phyloP scores from a whole-genome alignment of 345 rosid genomes.

The Turritis glabra region DNA sequence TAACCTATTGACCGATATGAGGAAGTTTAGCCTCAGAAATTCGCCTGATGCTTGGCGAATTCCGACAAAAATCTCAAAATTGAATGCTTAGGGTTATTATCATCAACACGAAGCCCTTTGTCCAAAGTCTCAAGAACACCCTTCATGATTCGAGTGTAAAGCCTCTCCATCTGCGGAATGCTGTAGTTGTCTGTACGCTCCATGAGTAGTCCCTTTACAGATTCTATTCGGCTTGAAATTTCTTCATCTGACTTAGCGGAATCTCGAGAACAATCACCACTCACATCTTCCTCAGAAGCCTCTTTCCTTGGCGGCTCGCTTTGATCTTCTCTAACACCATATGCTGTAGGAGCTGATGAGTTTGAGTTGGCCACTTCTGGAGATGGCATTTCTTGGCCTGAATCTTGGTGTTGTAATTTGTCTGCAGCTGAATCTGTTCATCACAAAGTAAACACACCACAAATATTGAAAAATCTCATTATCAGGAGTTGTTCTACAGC shows the following conservation, averaged over 20 bases:
- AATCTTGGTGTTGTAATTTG: slow-evolving; percentile 47
- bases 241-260: slow-evolving; percentile 48
- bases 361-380: slow-evolving; percentile 44
- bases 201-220: slow-evolving; percentile 50
- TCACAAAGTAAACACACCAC: slow-evolving; percentile 9
- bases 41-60: slow-evolving; percentile 66
- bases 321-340: slow-evolving; percentile 30
- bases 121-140: slow-evolving; percentile 62
- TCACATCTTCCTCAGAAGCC: slow-evolving; percentile 4
- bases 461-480: background rate
- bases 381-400: slow-evolving; percentile 42
- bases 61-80: slow-evolving; percentile 83
- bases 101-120: slow-evolving; percentile 44
- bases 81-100: slow-evolving; percentile 56
- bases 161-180: slow-evolving; percentile 89
- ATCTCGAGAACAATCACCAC: slow-evolving; percentile 35
- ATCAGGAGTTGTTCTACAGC: background rate
- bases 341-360: slow-evolving; percentile 40
- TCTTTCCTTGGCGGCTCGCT: slow-evolving; percentile 21
- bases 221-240: slow-evolving; percentile 44
- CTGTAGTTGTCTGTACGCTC: slow-evolving; percentile 58
- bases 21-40: slow-evolving; percentile 54
- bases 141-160: slow-evolving; percentile 74
- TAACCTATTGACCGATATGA: slow-evolving; percentile 29
- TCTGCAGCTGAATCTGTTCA: slow-evolving; percentile 57